Conservation (phyloP, 2,329 filamentous ascomycete genomes). For the Fusarium abutilonis region DNA sequence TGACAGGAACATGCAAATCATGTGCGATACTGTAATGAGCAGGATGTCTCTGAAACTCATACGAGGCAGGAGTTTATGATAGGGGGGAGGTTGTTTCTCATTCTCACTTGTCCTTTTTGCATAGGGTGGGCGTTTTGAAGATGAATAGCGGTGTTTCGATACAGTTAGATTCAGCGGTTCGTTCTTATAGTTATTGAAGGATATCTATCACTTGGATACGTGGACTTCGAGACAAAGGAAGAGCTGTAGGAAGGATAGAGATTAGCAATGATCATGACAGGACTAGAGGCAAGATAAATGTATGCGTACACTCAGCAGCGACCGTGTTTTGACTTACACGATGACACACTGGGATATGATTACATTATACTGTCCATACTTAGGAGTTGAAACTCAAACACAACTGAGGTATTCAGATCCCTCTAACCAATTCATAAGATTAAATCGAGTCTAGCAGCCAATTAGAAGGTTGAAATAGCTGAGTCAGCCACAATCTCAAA, state of each 20-base stretch:
- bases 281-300: not conserved
- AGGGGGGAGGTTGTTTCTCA: constrained; percentile 1
- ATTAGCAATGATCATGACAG: constrained; percentile 1
- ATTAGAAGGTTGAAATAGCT: constrained; percentile 6
- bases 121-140: constrained; percentile 41
- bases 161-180: constrained; percentile 28
- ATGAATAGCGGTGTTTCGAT: constrained; percentile 12
- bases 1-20: not conserved
- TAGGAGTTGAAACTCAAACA: too few relatives aligned
- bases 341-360: not conserved
- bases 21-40: constrained; percentile 10
- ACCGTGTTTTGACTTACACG: not conserved
- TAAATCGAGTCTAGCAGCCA: not conserved
- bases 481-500: constrained; percentile 22
- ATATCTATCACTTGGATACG: constrained; percentile 11
- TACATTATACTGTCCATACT: not conserved
- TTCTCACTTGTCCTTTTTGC: constrained; percentile 29
- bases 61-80: not conserved
- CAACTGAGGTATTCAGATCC: too few relatives aligned
- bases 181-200: not conserved
- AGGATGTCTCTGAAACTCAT: constrained; percentile 1
- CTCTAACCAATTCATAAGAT: not conserved
- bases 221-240: constrained; percentile 3
- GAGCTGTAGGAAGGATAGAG: constrained; percentile 7
- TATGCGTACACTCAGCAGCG: not conserved